Conservation (phyloP, 805 yeast species). For the Ogataea salicorniae region DNA sequence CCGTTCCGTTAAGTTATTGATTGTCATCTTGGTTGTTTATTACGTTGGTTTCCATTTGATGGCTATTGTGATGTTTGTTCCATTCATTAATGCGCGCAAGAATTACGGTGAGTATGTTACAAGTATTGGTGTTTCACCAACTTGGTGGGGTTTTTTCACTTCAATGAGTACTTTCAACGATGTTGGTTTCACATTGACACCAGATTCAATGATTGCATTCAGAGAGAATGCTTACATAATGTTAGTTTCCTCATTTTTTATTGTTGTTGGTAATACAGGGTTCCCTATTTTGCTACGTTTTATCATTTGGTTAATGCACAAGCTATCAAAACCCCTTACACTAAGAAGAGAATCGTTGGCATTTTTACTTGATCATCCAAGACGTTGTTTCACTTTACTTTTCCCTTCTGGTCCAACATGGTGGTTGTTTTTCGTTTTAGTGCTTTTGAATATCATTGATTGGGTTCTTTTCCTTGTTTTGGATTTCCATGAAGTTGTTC, state of each 20-base stretch:
- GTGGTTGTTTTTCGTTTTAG: constrained; percentile 80
- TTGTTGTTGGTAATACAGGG: constrained; percentile 91
- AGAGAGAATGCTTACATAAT: constrained; percentile 59
- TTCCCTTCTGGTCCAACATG: constrained; percentile 93
- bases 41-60: constrained; percentile 72
- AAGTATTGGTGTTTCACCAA: constrained; percentile 58
- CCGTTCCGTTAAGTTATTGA: constrained; percentile 74
- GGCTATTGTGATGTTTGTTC: constrained; percentile 47
- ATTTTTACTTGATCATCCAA: constrained; percentile 88
- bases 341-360: constrained; percentile 69
- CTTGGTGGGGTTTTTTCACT: constrained; percentile 94
- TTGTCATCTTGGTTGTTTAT: constrained; percentile 57
- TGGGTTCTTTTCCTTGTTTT: constrained; percentile 73
- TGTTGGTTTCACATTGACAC: constrained; percentile 76
- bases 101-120: constrained; percentile 41
- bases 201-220: constrained; percentile 73
- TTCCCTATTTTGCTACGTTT: constrained; percentile 82
- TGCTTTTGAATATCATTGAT: constrained; percentile 71
- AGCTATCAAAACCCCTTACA: constrained; percentile 60
- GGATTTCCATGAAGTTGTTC: constrained; percentile 52
- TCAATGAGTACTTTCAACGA: constrained; percentile 79
- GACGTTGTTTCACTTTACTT: constrained; percentile 90
- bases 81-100: constrained; percentile 49
- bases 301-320: constrained; percentile 74
- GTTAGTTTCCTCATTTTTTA: constrained; percentile 59